Percentiles rank a stretch among this genome's conserved stretches.
phyloP scores from a whole-genome alignment of 495 filamentous ascomycete species.

The Tuber melanosporum region DNA sequence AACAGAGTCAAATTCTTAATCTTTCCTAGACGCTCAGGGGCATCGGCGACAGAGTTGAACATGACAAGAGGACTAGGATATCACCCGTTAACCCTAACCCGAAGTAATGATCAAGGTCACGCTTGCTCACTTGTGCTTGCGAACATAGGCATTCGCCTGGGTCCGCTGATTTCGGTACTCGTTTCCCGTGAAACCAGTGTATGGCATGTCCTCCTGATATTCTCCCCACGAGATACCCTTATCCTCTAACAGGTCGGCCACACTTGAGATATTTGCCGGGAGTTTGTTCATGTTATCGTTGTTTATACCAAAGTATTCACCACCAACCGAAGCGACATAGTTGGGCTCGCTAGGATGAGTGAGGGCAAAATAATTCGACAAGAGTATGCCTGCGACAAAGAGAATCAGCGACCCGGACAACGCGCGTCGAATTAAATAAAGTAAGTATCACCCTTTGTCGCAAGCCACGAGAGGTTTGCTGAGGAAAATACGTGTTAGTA shows the following conservation, averaged over 20 bases:
- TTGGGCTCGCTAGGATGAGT: slow-evolving; percentile 69
- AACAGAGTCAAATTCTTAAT: slow-evolving; percentile 66
- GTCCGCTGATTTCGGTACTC: slow-evolving; percentile 53
- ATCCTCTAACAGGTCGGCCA: slow-evolving; percentile 64
- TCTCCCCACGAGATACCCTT: slow-evolving; percentile 61
- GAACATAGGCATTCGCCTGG: slow-evolving; percentile 60
- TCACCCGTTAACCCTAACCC: background rate
- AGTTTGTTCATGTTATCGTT: slow-evolving; percentile 52
- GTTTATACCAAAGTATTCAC: slow-evolving; percentile 64
- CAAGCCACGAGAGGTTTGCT: slow-evolving; percentile 53
- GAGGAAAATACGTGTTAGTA: background rate
- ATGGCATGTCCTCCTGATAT: slow-evolving; percentile 65
- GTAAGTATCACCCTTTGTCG: slow-evolving; percentile 46
- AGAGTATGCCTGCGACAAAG: slow-evolving; percentile 47
- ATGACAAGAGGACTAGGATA: slow-evolving; percentile 50
- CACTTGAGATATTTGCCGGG: slow-evolving; percentile 57
- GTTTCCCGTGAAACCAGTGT: slow-evolving; percentile 58
- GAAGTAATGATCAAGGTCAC: background rate
- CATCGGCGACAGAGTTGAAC: slow-evolving; percentile 54
- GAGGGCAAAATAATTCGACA: slow-evolving; percentile 58
- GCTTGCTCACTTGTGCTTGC: slow-evolving; percentile 59
- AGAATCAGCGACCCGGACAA: background rate
- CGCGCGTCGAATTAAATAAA: background rate
- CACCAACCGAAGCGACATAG: slow-evolving; percentile 58
- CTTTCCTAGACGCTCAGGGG: slow-evolving; percentile 51